Percentiles rank a stretch among this genome's conserved stretches.
These are phyloP conservation scores for Fusarium setosum DNA, from an alignment of 2,329 filamentous ascomycete genomes.

Conservation along the genomic window DNA sequence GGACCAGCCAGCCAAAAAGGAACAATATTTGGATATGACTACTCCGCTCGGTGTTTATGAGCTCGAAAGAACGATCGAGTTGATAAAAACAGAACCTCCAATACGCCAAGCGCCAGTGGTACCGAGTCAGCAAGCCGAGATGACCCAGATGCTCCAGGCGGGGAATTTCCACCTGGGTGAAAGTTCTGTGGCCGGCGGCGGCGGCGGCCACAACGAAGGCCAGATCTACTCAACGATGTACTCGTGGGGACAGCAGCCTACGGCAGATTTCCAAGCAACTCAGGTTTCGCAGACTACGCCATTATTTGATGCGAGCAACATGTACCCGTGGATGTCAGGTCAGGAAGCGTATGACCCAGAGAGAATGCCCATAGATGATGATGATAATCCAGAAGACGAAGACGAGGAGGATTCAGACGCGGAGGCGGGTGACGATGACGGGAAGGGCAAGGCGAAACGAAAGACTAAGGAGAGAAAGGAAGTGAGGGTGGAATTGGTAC, in stretches of 20 bases:
- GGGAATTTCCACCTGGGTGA: neutral
- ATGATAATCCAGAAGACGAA: neutral
- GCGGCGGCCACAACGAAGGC: no score
- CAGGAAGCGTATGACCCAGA: neutral
- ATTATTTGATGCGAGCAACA: neutral
- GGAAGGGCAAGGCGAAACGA: neutral
- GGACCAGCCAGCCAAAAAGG: neutral
- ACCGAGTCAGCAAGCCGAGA: neutral
- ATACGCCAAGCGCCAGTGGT: no score
- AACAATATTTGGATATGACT: no score
- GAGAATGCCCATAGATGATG: neutral
- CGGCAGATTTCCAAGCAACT: neutral
- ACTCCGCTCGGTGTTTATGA: no score
- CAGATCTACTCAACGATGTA: neutral
- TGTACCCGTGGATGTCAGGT: neutral
- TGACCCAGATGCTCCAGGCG: neutral
- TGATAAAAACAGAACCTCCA: no score
- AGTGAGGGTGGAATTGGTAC: neutral
- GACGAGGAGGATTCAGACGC: neutral
- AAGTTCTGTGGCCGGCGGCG: neutral
- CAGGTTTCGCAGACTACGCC: neutral
- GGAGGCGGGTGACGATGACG: neutral
- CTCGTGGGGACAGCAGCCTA: neutral
- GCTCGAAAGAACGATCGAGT: no score
- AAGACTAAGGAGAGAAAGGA: neutral